phyloP scores from a whole-genome alignment of 2,329 filamentous ascomycete species.

The Coniochaeta pulveracea region DNA sequence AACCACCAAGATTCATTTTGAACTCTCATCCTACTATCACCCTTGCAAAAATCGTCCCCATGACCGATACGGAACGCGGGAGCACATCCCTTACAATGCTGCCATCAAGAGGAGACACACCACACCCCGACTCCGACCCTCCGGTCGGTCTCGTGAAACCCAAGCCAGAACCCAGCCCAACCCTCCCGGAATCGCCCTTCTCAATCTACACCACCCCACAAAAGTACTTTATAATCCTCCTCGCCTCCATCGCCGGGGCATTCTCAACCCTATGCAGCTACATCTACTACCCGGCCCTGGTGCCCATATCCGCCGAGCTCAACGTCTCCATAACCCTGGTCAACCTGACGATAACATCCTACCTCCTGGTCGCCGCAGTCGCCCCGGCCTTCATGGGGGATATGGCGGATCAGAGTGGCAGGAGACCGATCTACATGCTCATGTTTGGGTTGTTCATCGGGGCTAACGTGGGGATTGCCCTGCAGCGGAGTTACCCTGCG shows the following conservation, averaged over 20 bases:
- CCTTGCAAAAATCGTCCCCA: too few relatives aligned
- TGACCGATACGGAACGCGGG: too few relatives aligned
- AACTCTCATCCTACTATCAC: too few relatives aligned
- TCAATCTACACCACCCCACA: slow-evolving; percentile 5
- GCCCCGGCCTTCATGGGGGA: slow-evolving; percentile 1
- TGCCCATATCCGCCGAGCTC: slow-evolving; percentile 26
- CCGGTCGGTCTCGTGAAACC: too few relatives aligned
- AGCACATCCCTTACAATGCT: too few relatives aligned
- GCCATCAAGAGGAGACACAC: too few relatives aligned
- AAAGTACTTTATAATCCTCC: slow-evolving; percentile 7
- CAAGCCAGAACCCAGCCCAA: too few relatives aligned
- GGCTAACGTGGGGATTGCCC: slow-evolving; percentile 1
- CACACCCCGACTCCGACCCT: too few relatives aligned
- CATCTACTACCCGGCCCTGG: slow-evolving; percentile 28
- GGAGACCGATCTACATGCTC: slow-evolving; percentile 1
- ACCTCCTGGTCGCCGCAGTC: slow-evolving; percentile 11
- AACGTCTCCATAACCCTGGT: slow-evolving; percentile 26
- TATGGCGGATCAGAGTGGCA: slow-evolving; percentile 2
- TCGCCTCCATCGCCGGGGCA: slow-evolving; percentile 8
- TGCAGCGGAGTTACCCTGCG: neutral
- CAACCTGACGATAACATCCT: slow-evolving; percentile 34
- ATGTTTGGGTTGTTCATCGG: slow-evolving; percentile 3
- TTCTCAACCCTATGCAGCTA: slow-evolving; percentile 10
- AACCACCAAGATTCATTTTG: too few relatives aligned
- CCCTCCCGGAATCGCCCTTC: too few relatives aligned